phyloP scores from a whole-genome alignment of 73 alveolate genomes.

The Diophrys appendiculata region DNA sequence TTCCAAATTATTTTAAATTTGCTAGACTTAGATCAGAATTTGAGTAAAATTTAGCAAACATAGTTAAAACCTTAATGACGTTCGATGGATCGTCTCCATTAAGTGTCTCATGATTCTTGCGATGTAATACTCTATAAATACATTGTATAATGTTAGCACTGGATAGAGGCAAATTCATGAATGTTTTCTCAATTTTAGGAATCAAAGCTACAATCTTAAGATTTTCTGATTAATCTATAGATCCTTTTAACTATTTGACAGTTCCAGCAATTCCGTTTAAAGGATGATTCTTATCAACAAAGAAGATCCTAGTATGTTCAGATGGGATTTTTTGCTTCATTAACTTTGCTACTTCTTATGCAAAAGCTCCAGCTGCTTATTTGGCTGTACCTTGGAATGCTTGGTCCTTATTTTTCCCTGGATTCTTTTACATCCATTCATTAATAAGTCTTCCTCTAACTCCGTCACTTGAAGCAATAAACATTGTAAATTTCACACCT shows the following conservation, averaged over 20 bases:
- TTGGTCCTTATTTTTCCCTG: constrained; percentile 61
- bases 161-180: constrained; percentile 25
- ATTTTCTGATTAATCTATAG: constrained; percentile 5
- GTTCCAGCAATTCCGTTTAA: constrained; percentile 80
- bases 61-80: constrained; percentile 1
- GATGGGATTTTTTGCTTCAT: constrained; percentile 28
- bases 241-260: constrained; percentile 60
- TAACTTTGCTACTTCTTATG: constrained; percentile 51
- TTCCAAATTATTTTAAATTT: neutral
- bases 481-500: constrained; percentile 24
- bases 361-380: constrained; percentile 48
- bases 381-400: constrained; percentile 76
- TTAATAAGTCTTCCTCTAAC: constrained; percentile 72
- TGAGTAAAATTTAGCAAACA: constrained; percentile 16
- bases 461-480: constrained; percentile 53
- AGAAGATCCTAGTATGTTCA: no score
- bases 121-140: neutral
- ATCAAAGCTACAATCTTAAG: constrained; percentile 27
- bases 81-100: neutral
- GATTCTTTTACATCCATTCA: constrained; percentile 60
- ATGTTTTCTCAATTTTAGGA: constrained; percentile 20
- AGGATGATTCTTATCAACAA: constrained; percentile 88
- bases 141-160: constrained; percentile 12
- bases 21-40: neutral
- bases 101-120: constrained; percentile 16